phyloP scores from a whole-genome alignment of 2,329 filamentous ascomycete species.

The Magnaporthales sp. region DNA sequence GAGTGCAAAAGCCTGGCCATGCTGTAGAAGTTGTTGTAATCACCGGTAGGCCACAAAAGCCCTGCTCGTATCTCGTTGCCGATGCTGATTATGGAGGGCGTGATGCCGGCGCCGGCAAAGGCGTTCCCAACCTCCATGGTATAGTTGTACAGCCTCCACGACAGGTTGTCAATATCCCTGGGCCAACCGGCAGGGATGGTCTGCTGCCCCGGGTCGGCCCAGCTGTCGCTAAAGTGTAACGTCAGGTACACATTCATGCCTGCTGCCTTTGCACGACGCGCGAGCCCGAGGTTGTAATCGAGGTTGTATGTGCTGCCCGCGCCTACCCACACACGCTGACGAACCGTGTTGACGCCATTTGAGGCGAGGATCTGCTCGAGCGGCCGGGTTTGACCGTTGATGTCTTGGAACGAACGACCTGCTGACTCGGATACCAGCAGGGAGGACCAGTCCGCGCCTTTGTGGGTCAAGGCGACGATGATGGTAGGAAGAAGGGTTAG shows the following conservation, averaged over 20 bases:
- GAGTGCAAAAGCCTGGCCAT: constrained; percentile 56
- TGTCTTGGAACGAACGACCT: constrained; percentile 52
- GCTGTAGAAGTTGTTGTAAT: constrained; percentile 39
- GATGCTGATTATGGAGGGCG: constrained; percentile 56
- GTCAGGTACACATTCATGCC: constrained; percentile 54
- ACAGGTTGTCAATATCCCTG: constrained; percentile 45
- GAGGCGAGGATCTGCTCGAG: constrained; percentile 55
- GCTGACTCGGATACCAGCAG: constrained; percentile 52
- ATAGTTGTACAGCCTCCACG: constrained; percentile 60
- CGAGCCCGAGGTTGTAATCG: constrained; percentile 62
- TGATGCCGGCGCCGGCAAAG: constrained; percentile 46
- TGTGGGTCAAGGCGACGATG: constrained; percentile 38
- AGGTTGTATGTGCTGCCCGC: constrained; percentile 56
- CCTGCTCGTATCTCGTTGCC: constrained; percentile 66
- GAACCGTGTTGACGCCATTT: constrained; percentile 59
- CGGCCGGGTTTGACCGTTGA: constrained; percentile 33
- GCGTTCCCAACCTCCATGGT: constrained; percentile 52
- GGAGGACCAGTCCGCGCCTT: constrained; percentile 65
- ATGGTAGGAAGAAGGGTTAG: not conserved
- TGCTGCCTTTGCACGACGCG: constrained; percentile 52
- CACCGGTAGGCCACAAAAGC: constrained; percentile 57
- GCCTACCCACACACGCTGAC: constrained; percentile 66
- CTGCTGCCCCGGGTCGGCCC: constrained; percentile 61
- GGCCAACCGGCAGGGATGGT: constrained; percentile 56
- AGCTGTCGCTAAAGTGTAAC: constrained; percentile 60